phyloP scores from a whole-genome alignment of 169 alveolate species.

The Babesia ovata region DNA sequence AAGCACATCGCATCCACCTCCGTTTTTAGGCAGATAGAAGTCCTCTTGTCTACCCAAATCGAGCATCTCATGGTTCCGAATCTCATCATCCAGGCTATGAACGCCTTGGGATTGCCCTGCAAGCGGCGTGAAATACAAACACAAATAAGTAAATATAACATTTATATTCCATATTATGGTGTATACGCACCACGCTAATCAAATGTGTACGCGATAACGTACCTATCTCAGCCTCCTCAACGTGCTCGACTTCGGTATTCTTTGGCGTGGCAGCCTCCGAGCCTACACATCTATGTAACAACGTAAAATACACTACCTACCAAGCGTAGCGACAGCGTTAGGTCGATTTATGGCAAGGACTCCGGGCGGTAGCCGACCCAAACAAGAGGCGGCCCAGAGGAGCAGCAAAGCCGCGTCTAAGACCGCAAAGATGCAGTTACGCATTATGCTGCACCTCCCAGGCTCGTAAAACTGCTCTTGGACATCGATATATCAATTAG shows the following conservation, averaged over 20 bases:
- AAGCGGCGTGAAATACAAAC: not conserved
- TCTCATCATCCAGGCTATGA: slow-evolving; percentile 56
- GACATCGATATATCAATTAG: not conserved
- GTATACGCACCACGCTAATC: not conserved
- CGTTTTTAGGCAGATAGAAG: slow-evolving; percentile 14
- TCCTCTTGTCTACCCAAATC: slow-evolving; percentile 44
- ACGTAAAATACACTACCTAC: not conserved
- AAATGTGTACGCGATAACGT: not conserved
- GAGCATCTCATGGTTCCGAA: slow-evolving; percentile 48
- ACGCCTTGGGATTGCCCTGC: slow-evolving; percentile 44
- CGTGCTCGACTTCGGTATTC: slow-evolving; percentile 13
- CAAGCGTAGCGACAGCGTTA: slow-evolving; percentile 3
- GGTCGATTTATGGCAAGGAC: slow-evolving; percentile 12
- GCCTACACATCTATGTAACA: slow-evolving; percentile 15
- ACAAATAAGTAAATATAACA: not conserved
- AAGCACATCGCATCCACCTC: slow-evolving; percentile 36
- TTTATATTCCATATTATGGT: not conserved
- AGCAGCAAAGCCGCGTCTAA: slow-evolving; percentile 7
- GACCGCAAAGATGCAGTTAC: not conserved
- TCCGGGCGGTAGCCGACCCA: not conserved
- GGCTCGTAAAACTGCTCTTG: not conserved
- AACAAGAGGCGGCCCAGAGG: not conserved
- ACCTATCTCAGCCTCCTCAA: slow-evolving; percentile 29
- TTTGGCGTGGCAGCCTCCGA: slow-evolving; percentile 13
- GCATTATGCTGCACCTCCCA: not conserved